These are phyloP conservation scores for Triangularia setosa DNA, from an alignment of 2,329 filamentous ascomycete species.

Conservation along the genomic window DNA sequence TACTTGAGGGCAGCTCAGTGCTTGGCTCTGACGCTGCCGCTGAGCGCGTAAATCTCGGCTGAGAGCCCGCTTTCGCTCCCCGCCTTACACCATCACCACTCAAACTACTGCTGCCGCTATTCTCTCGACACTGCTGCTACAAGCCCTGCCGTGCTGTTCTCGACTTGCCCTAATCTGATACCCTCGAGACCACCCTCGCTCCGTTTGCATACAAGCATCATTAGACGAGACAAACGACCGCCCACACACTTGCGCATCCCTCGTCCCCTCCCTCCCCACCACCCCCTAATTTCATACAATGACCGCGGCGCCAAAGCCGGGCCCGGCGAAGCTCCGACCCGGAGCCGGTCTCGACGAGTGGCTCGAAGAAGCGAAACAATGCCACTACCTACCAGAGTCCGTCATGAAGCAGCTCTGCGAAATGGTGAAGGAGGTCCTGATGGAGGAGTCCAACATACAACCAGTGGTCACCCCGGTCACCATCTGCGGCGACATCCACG, in stretches of 20 bases:
- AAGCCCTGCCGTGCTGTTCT: background rate
- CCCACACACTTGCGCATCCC: background rate
- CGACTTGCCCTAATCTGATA: background rate
- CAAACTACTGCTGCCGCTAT: background rate
- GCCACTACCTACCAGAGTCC: slow-evolving; percentile 90
- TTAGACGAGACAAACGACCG: background rate
- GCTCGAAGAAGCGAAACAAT: slow-evolving; percentile 94
- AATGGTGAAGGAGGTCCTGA: slow-evolving; percentile 96
- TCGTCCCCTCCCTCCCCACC: background rate
- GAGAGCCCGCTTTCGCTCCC: background rate
- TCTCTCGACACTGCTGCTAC: background rate
- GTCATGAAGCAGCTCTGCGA: slow-evolving; percentile 99
- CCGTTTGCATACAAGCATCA: background rate
- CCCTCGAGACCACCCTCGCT: background rate
- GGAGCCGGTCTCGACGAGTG: slow-evolving; percentile 91
- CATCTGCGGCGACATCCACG: slow-evolving; percentile 96
- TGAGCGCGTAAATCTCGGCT: slow-evolving; percentile 22
- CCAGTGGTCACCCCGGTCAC: slow-evolving; percentile 96
- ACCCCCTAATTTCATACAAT: slow-evolving; percentile 28
- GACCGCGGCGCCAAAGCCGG: slow-evolving; percentile 73
- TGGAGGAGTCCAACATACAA: slow-evolving; percentile 99
- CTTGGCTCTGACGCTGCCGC: background rate
- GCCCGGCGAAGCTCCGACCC: slow-evolving; percentile 77
- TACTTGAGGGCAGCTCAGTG: background rate
- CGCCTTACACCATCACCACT: background rate